Evolutionary conservation across 306 rosid genomes (phyloP), one percentile per base, ranked within the genome.

Genomic region (Chamaecrista fasciculata): DNA sequence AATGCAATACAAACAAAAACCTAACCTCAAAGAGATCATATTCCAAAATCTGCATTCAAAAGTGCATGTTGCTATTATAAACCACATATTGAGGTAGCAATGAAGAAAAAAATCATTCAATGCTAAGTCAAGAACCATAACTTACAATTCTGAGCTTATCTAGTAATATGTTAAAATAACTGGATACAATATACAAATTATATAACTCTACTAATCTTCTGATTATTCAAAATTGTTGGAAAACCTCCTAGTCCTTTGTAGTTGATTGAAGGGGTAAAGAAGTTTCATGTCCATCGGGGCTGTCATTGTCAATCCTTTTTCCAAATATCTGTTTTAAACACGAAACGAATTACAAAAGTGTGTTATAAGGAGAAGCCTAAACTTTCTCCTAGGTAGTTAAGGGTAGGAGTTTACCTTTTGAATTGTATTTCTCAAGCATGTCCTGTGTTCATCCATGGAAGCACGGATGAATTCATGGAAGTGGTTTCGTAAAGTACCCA

Each of bases 381-480:
- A 70, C 14, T 3, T 28, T 46, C 26, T 29, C 19, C 39, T 18
- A 5, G 16, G 15, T n/a, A 44, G 42, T 29, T 24, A 37, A 33
- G 36, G 36, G 11, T 29, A 50, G 6, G 75, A 49, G 21, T 49
- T 44, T 53, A 86, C 96, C 80, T 78, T 84, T 52, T 52, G 72
- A 52, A 82, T 42, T 4, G 89, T 78, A 55, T 82, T 78, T 55
- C 72, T 75, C 76, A 84, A 78, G 81, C 96, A 89, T 57, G 60
- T 84, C 77, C 53, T 77, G 81, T 86, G 90, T 69, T 89, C 88
- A 57, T 80, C 77, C 19, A 58, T 51, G 0, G 92, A 84, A 71
- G 88, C 88, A 24, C 76, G 81, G 59, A 80, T 40, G 76, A 86
- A 86, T 58, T 82, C 88, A 70, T 84, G 80, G 57, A 86, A 50